phyloP scores from a whole-genome alignment of 768 basidiomycete genomes.

The Kwoniella sp. region DNA sequence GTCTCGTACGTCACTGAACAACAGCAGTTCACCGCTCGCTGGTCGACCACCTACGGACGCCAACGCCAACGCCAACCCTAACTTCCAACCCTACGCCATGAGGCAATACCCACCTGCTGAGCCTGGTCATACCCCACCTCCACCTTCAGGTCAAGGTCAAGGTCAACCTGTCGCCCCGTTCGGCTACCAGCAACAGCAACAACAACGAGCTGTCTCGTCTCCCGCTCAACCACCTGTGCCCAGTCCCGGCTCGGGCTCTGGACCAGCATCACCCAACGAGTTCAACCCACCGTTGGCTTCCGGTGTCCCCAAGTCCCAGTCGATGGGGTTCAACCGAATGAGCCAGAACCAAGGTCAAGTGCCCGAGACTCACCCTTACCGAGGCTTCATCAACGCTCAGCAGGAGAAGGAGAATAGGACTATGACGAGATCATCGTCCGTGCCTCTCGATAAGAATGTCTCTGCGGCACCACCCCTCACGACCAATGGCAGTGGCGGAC shows the following conservation, averaged over 20 bases:
- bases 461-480: constrained; percentile 14
- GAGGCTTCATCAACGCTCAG: constrained; percentile 23
- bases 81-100: constrained; percentile 26
- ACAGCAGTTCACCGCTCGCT: background rate
- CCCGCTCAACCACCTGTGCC: background rate
- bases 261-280: background rate
- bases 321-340: constrained; percentile 31
- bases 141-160: constrained; percentile 10
- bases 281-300: background rate
- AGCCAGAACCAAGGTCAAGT: constrained; percentile 5
- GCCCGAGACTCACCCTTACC: constrained; percentile 35
- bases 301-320: constrained; percentile 36
- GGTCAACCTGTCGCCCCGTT: constrained; percentile 9
- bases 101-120: constrained; percentile 23
- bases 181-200: constrained; percentile 14
- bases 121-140: constrained; percentile 19
- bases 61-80: background rate
- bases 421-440: constrained; percentile 31
- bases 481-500: background rate
- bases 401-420: constrained; percentile 20
- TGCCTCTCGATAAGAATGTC: constrained; percentile 24
- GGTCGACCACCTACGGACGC: constrained; percentile 1
- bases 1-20: constrained; percentile 3
- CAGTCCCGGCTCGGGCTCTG: constrained; percentile 2
- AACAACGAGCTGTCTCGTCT: constrained; percentile 15